Evolutionary conservation across 2,329 filamentous ascomycete species (phyloP).

Genomic region (Xylariaceae sp.): DNA sequence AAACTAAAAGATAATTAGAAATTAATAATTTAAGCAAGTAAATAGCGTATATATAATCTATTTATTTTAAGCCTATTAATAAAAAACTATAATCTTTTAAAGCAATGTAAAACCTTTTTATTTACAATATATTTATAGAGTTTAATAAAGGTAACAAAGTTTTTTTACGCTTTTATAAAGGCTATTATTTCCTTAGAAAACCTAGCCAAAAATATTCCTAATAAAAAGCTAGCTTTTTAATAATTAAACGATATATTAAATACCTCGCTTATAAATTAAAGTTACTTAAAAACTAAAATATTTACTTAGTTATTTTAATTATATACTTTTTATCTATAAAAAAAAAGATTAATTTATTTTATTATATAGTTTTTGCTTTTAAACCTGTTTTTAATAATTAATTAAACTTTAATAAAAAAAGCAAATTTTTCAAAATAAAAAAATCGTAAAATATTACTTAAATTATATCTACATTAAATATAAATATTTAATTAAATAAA

Average conservation of each 20-base stretch:
- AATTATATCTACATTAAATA: neutral
- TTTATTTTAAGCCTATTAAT: neutral
- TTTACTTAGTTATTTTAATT: constrained; percentile 2
- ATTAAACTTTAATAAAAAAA: neutral
- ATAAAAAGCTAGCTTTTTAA: constrained; percentile 2
- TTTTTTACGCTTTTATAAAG: constrained; percentile 1
- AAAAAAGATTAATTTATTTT: neutral
- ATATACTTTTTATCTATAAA: constrained; percentile 1
- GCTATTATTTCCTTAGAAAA: constrained; percentile 1
- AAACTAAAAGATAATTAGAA: too few relatives aligned
- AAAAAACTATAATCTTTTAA: neutral
- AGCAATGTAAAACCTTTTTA: neutral
- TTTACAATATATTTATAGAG: neutral
- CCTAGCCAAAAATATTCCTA: neutral
- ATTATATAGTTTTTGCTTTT: neutral
- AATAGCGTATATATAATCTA: neutral
- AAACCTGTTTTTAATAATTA: neutral
- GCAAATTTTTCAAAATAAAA: neutral
- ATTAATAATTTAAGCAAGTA: neutral
- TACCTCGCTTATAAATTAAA: constrained; percentile 6
- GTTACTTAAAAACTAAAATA: constrained; percentile 2
- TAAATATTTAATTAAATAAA: neutral
- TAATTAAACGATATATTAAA: neutral
- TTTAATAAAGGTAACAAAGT: constrained; percentile 1
- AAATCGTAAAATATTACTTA: neutral